Base-by-base conservation (phyloP, 1,284 basidiomycete genomes). In the Sporisorium scitamineum region DNA sequence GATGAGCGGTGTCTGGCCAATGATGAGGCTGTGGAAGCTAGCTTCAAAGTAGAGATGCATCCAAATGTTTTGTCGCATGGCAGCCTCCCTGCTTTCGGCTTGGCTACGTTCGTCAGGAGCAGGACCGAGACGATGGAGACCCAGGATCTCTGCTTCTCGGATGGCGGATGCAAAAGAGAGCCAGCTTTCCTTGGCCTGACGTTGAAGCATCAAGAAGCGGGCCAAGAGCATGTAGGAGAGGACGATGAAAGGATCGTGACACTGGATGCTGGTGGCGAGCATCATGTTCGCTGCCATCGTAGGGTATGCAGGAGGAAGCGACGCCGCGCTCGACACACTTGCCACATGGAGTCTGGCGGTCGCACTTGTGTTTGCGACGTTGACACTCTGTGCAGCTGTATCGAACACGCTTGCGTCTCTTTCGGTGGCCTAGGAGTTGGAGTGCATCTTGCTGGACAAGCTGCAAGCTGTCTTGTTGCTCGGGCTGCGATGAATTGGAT, bases 341-440 rank as follows among this genome's bases (percentile, higher is more conserved):
- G 24, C 32, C 52, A 32, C 70, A 74, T 2, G 61, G 70, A 14
- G 56, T 67, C 24, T 74, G 39, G n/a, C 70, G 65, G 31, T 74
- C 54, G 50, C 70, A 70, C 39, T 70, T 70, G 59, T 69, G 65
- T 18, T 73, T 73, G 34, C 70, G 59, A 41, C 70, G 54, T 24
- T 73, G 70, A 14, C 70, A 73, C 32, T 73, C 70, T 34, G 70
- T 64, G 56, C 70, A 70, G 56, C 67, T 70, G 48, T 55, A 60
- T 22, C 67, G 58, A n/a, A 70, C 27, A 16, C 67, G 55, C 24
- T 63, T 59, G 31, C 61, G 55, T 27, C 66, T 34, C 44, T 59
- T 69, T 4, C 61, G 50, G 18, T 63, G 51, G 24, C 56, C 66
- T 3, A 69, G 51, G 3, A 69, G 55, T n/a, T 62, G 26, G 16